Evolutionary conservation across 139 green algal genomes (phyloP).

Genomic region (Zygnema circumcarinatum): DNA sequence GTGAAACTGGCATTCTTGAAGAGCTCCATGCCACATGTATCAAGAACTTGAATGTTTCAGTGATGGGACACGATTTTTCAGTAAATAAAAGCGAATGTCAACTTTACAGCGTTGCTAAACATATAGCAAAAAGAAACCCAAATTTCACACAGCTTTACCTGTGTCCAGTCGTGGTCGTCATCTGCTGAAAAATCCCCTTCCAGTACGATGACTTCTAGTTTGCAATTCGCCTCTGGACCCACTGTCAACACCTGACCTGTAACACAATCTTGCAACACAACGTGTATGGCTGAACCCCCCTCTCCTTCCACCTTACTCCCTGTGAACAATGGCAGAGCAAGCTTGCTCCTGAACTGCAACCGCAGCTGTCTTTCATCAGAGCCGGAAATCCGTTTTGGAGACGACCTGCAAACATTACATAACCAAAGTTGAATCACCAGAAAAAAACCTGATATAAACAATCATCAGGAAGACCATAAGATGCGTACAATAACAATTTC

Average conservation of each 20-base stretch:
- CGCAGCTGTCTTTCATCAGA: slow-evolving; percentile 20
- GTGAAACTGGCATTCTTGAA: no score
- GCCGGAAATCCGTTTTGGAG: not conserved
- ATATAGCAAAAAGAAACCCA: no score
- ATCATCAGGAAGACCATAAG: not conserved
- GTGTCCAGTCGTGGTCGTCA: slow-evolving; percentile 44
- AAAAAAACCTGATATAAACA: not conserved
- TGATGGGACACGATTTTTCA: no score
- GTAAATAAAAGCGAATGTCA: no score
- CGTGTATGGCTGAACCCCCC: slow-evolving; percentile 15
- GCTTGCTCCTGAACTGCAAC: slow-evolving; percentile 44
- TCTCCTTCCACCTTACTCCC: slow-evolving; percentile 43
- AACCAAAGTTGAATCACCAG: not conserved
- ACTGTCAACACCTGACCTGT: slow-evolving; percentile 17
- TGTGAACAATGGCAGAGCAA: slow-evolving; percentile 51
- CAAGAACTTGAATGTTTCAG: no score
- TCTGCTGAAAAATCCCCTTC: slow-evolving; percentile 50
- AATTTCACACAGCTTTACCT: no score
- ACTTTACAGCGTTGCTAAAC: not conserved
- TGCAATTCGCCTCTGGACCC: not conserved
- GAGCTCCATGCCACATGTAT: no score
- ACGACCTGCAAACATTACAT: slow-evolving; percentile 8
- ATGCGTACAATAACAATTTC: not conserved
- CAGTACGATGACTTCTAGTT: slow-evolving; percentile 53
- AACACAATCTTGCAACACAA: slow-evolving; percentile 25